phyloP scores from a whole-genome alignment of 2,329 filamentous ascomycete species.

The Coniochaeta sp. region DNA sequence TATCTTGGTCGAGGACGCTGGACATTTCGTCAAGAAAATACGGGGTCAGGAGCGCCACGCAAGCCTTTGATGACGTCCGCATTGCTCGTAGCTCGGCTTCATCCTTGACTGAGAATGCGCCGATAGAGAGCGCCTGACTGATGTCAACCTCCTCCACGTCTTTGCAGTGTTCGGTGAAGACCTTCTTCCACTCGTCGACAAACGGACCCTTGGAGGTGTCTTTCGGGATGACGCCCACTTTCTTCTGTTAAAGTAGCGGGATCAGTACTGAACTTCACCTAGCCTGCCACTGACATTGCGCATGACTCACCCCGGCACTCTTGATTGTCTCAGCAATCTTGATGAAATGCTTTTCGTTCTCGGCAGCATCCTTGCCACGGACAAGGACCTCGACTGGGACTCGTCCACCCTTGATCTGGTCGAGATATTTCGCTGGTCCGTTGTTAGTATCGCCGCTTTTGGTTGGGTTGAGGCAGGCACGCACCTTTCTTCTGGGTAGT shows the following conservation, averaged over 20 bases:
- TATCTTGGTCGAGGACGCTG: slow-evolving; percentile 87
- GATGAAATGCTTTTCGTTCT: slow-evolving; percentile 85
- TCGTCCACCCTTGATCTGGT: slow-evolving; percentile 85
- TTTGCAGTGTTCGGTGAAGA: slow-evolving; percentile 69
- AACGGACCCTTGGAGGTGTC: slow-evolving; percentile 82
- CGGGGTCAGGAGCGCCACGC: slow-evolving; percentile 87
- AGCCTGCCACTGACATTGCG: slow-evolving; percentile 7
- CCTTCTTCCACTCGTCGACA: slow-evolving; percentile 91
- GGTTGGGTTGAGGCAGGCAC: not conserved
- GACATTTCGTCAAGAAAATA: slow-evolving; percentile 99
- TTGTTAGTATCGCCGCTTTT: slow-evolving; percentile 21
- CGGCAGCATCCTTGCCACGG: slow-evolving; percentile 81
- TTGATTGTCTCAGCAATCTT: slow-evolving; percentile 84
- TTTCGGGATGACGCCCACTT: slow-evolving; percentile 80
- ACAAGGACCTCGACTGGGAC: slow-evolving; percentile 89
- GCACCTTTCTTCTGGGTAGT: slow-evolving; percentile 96
- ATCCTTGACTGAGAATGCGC: slow-evolving; percentile 87
- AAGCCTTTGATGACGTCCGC: slow-evolving; percentile 88
- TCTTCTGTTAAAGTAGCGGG: slow-evolving; percentile 51
- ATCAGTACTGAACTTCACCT: slow-evolving; percentile 2
- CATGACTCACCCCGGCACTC: slow-evolving; percentile 63
- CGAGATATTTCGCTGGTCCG: slow-evolving; percentile 74
- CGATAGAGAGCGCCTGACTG: slow-evolving; percentile 68
- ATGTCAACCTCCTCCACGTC: slow-evolving; percentile 88
- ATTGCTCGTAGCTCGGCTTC: slow-evolving; percentile 90